These are phyloP conservation scores for Pseudocercospora cruenta DNA, from an alignment of 2,329 filamentous ascomycete genomes.

Conservation along the genomic window DNA sequence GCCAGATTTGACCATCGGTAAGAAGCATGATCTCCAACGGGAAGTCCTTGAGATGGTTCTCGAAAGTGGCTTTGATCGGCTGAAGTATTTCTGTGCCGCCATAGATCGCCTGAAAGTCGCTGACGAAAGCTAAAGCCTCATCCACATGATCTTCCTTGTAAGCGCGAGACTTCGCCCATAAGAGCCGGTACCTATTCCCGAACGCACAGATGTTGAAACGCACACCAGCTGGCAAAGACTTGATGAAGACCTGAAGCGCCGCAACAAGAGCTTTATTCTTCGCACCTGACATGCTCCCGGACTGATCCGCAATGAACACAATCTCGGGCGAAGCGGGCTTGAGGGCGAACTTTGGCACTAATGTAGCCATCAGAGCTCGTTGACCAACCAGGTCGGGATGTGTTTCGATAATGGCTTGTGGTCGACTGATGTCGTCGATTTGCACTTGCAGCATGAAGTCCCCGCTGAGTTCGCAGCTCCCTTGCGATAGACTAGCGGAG, in stretches of 20 bases:
- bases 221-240: conserved; percentile 65
- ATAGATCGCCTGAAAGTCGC: conserved; percentile 50
- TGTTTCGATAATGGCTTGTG: conserved; percentile 66
- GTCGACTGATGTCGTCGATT: conserved; percentile 62
- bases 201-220: conserved; percentile 75
- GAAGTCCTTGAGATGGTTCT: conserved; percentile 50
- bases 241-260: conserved; percentile 66
- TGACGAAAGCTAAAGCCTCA: conserved; percentile 49
- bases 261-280: conserved; percentile 59
- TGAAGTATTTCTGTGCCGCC: conserved; percentile 59
- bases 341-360: conserved; percentile 71
- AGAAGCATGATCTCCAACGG: conserved; percentile 59
- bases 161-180: conserved; percentile 53
- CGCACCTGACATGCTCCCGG: conserved; percentile 62
- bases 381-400: conserved; percentile 66
- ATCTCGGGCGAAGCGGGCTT: conserved; percentile 63
- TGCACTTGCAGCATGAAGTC: conserved; percentile 71
- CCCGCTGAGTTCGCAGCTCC: conserved; percentile 57
- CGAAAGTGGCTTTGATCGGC: conserved; percentile 53
- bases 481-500: conserved; percentile 63
- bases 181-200: conserved; percentile 52
- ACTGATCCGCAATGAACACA: conserved; percentile 73
- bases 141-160: conserved; percentile 52
- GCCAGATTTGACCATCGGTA: conserved; percentile 60
- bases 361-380: conserved; percentile 69